Conservation (phyloP, 2,329 filamentous ascomycete genomes). For the Colletotrichum sp. region DNA sequence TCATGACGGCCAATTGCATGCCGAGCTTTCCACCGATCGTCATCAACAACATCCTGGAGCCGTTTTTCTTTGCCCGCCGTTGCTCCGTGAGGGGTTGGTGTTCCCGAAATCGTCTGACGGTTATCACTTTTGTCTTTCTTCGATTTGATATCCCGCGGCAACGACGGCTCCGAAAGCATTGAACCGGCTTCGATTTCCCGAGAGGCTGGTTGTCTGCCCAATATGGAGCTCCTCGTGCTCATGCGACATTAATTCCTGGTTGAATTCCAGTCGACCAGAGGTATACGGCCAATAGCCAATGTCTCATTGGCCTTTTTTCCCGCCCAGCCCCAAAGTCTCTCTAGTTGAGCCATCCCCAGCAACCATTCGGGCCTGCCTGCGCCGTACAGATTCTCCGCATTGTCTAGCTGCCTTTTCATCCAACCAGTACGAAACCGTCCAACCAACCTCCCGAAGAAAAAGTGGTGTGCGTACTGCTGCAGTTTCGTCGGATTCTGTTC, state of each 20-base stretch:
- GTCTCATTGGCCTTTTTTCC: not conserved
- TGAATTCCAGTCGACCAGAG: not conserved
- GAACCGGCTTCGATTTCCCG: not conserved
- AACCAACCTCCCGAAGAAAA: not conserved
- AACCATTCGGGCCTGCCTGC: not conserved
- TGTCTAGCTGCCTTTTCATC: not conserved
- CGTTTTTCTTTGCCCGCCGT: not conserved
- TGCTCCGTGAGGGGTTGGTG: not conserved
- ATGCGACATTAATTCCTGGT: not conserved
- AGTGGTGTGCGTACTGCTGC: not conserved
- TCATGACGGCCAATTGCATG: constrained; percentile 8
- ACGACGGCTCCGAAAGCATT: not conserved
- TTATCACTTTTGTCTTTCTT: not conserved
- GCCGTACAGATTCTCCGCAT: not conserved
- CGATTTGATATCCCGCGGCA: not conserved
- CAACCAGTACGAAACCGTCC: not conserved
- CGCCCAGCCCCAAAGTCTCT: not conserved
- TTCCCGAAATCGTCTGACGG: not conserved
- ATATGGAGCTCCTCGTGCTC: not conserved
- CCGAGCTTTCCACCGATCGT: constrained; percentile 1
- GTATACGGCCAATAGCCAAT: not conserved
- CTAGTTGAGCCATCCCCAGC: not conserved
- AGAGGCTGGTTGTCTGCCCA: not conserved
- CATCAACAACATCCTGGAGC: not conserved
- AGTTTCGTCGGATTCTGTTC: not conserved